A percentile compares a stretch with the other conserved stretches of the same genome.
Evolutionary conservation across 768 basidiomycete genomes (phyloP).

Genomic region (Sistotremastrum suecicum): DNA sequence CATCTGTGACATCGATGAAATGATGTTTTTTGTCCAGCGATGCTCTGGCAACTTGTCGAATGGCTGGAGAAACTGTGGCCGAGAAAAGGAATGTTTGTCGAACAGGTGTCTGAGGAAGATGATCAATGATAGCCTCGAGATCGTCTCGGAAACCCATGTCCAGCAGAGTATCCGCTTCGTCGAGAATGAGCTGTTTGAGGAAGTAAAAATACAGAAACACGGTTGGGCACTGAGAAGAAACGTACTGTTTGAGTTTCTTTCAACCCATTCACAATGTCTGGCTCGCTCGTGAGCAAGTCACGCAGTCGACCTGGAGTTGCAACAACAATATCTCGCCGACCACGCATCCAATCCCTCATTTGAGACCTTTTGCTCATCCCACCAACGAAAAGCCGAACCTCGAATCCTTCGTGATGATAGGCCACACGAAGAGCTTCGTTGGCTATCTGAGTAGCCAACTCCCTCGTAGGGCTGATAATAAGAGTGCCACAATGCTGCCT

Average conservation of each 20-base stretch:
- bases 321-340: conserved; percentile 69
- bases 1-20: conserved; percentile 57
- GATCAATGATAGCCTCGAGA: conserved; percentile 53
- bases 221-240: conserved; percentile 4
- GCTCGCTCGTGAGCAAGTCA: conserved; percentile 52
- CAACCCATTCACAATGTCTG: conserved; percentile 38
- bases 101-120: conserved; percentile 43
- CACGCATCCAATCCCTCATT: conserved; percentile 47
- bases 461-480: conserved; percentile 81
- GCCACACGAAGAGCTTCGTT: conserved; percentile 62
- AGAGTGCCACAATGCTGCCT: conserved; percentile 49
- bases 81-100: conserved; percentile 92
- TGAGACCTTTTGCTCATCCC: conserved; percentile 56
- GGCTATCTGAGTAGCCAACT: conserved; percentile 83
- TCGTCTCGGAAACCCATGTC: conserved; percentile 90
- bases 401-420: conserved; percentile 43
- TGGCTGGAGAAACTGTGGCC: conserved; percentile 63
- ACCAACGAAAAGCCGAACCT: conserved; percentile 66
- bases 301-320: conserved; percentile 80
- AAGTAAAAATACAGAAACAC: conserved; percentile 3
- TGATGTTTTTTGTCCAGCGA: conserved; percentile 45
- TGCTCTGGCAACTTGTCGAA: conserved; percentile 54
- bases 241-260: conserved; percentile 44
- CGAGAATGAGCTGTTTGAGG: conserved; percentile 57
- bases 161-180: conserved; percentile 83